Evolutionary conservation across 2,329 filamentous ascomycete genomes (phyloP).

Genomic region (Periglandula ipomoeae): DNA sequence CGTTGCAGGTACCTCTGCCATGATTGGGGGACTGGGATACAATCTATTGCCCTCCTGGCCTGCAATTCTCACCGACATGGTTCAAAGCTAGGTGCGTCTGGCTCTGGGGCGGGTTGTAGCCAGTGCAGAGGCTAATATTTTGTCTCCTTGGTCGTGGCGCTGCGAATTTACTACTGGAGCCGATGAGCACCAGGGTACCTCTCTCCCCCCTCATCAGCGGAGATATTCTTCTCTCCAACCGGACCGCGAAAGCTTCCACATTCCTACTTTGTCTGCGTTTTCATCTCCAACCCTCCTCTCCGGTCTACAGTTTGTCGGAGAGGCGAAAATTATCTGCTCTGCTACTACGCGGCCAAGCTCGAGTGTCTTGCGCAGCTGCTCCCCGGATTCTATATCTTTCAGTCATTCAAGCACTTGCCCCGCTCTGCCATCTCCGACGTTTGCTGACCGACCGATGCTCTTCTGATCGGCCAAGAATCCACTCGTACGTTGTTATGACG

Average conservation of each 20-base stretch:
- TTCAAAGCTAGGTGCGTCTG: neutral
- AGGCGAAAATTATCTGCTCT: neutral
- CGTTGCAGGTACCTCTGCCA: neutral
- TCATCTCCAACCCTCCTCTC: neutral
- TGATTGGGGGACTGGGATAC: neutral
- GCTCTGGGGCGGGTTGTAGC: neutral
- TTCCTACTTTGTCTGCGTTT: neutral
- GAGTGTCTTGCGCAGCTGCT: neutral
- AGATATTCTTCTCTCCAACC: neutral
- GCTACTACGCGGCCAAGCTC: neutral
- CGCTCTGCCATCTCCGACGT: conserved; percentile 2
- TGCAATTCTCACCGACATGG: neutral
- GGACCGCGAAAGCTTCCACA: conserved; percentile 1
- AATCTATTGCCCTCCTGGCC: neutral
- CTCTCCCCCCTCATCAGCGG: neutral
- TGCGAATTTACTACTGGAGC: conserved; percentile 1
- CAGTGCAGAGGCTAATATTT: neutral
- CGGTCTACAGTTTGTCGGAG: neutral
- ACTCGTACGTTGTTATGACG: neutral
- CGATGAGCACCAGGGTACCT: neutral
- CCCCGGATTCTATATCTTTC: neutral
- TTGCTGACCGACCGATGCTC: neutral
- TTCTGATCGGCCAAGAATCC: neutral
- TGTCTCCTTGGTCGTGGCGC: neutral
- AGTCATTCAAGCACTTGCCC: conserved; percentile 1